Evolutionary conservation across 2,329 filamentous ascomycete species (phyloP), one percentile per base, ranked within the genome.

Genomic region (Nemania sp.): DNA sequence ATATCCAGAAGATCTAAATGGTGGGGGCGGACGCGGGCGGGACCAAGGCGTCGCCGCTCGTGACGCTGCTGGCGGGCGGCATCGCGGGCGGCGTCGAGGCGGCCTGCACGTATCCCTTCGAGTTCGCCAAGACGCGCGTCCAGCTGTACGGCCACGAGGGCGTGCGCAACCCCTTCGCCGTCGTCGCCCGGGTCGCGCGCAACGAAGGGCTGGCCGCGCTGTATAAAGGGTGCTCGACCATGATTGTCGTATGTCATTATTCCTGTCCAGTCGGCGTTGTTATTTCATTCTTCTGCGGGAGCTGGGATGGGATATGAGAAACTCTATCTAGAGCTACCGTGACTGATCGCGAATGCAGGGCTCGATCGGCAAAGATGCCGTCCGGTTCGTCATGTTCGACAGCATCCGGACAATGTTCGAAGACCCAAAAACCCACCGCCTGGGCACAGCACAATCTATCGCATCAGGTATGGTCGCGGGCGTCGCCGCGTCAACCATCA

Each of bases 361-460:
- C 17, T 83, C 80, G 6, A 73, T 84, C 12, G 81, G 74, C 52
- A 86, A 86, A 73, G 83, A 86, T 66, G 83, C 78, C 19, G 78
- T 86, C 22, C 80, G 83, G 17, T 86, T 86, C 65, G 68, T 86
- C 6, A 81, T 80, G 42, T 86, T 85, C 67, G 83, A 86, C 66
- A 77, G 76, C 15, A 84, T 86, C 68, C 84, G 83, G 56, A 72
- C 78, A 39, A 64, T 74, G 2, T 83, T 83, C 68, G 76, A 78
- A 55, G 67, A 68, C 60, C 66, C 65, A 12, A 75, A 78, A 19
- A 81, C 79, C 2, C 80, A 80, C 3, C 78, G 75, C 1, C 69
- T 85, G n/a, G 78, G 79, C 0, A 77, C 81, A 2, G 59, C 75
- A 1, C 74, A 80, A 3, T 84, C 81, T 47, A 72, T 86, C 28